Evolutionary conservation across 176 grass and related monocot genomes (phyloP).

Genomic region (Phragmites australis): DNA sequence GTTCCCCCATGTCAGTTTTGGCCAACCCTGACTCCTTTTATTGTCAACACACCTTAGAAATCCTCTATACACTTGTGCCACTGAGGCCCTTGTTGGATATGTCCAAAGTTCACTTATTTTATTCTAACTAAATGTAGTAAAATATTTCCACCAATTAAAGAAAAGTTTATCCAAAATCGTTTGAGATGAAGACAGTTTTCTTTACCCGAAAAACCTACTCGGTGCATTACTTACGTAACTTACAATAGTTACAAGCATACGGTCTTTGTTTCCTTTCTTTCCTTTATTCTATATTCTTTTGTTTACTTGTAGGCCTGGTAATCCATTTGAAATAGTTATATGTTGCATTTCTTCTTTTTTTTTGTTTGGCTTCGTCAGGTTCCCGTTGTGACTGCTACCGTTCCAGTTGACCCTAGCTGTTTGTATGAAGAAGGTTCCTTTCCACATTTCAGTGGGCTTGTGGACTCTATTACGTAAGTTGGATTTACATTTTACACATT

Average conservation of each 20-base stretch:
- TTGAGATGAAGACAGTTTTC: background rate
- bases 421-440: slow-evolving; percentile 82
- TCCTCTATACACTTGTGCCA: background rate
- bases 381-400: slow-evolving; percentile 81
- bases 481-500: slow-evolving; percentile 25
- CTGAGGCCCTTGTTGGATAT: background rate
- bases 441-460: slow-evolving; percentile 83
- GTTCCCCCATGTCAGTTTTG: background rate
- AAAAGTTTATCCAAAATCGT: too few relatives aligned
- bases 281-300: background rate
- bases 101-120: too few relatives aligned
- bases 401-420: slow-evolving; percentile 85
- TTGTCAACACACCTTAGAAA: background rate
- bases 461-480: slow-evolving; percentile 84
- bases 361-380: slow-evolving; percentile 57
- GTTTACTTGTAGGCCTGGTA: background rate
- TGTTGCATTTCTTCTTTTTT: background rate
- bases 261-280: background rate
- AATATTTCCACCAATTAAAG: too few relatives aligned
- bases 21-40: background rate
- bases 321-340: slow-evolving; percentile 9
- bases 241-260: background rate
- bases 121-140: too few relatives aligned
- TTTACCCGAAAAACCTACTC: background rate
- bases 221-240: background rate